Evolutionary conservation across 164 flowering plant species (phyloP), one percentile per base, ranked within the genome.

Genomic region (Liquidambar formosana): DNA sequence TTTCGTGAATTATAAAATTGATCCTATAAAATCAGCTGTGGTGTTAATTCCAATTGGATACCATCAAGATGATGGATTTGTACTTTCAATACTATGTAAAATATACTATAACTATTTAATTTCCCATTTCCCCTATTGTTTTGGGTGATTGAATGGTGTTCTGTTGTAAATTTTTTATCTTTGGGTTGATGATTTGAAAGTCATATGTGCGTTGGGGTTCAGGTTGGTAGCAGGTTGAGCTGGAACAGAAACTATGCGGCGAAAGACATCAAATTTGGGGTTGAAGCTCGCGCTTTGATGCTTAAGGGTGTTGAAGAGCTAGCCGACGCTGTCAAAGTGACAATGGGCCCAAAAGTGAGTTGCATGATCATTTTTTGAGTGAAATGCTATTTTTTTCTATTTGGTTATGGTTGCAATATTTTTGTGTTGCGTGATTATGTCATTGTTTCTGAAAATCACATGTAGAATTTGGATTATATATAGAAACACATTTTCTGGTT

Each of bases 191-290:
- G 46, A 64, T 22, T 2, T 33, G 28, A 9, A 64, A 47, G 46
- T 64, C 54, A 64, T 48, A 41, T 64, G 47, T 26, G 60, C 69
- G 33, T 57, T 19, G 25, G 21, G 15, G 19, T 67, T 60, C 58
- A 92, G 97, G 64, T 88, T 78, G 83, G 85, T 12, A 78, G 89
- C 65, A 86, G 93, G 71, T 75, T 88, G 81, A 79, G 78, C 76
- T 93, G 93, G 96, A 89, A 67, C 68, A 87, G 99, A 71, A 89
- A 89, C 73, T 95, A 91, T 88, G 97, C 98, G 0, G 99, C 98
- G 0, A 96, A 96, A 78, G 98, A 93, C 26, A 84, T 96, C 26
- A 88, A 62, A 73, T 96, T 96, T 71, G 99, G 99, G 0, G 95
- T 90, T 4, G 94, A 90, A 56, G 99, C 98, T 60, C 87, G 99